A percentile compares a stretch with the other conserved stretches of the same genome.
Conservation (phyloP, 2,329 filamentous ascomycete species). For the Neopestalotiopsis sp. region DNA sequence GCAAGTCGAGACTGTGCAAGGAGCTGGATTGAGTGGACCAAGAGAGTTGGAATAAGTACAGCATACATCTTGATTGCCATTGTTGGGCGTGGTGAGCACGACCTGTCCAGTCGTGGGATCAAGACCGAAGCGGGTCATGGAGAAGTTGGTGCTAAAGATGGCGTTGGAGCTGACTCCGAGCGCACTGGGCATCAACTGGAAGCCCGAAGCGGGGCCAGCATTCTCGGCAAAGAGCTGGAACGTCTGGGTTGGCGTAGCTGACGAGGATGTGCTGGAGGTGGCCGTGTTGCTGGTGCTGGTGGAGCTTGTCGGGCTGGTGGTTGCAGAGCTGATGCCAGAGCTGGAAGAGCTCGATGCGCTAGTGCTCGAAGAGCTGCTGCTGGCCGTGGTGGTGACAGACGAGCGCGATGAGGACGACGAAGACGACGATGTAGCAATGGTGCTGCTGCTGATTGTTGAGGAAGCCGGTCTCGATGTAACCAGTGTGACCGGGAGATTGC, state of each 20-base stretch:
- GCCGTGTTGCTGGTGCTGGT: not conserved
- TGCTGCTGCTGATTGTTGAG: not conserved
- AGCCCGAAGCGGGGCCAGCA: not conserved
- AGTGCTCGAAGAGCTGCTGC: not conserved
- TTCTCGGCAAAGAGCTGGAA: not conserved
- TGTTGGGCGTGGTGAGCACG: not conserved
- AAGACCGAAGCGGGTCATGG: too few relatives aligned
- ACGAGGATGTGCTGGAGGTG: not conserved
- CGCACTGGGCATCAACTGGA: not conserved
- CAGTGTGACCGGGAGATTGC: not conserved
- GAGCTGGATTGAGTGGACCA: not conserved
- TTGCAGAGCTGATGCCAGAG: not conserved
- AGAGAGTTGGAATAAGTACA: constrained; percentile 1
- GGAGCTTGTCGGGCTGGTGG: not conserved
- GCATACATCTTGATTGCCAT: constrained; percentile 4
- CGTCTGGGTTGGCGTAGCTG: not conserved
- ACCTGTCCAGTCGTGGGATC: not conserved
- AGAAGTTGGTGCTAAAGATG: not conserved
- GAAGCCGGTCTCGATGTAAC: not conserved
- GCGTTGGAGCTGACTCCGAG: not conserved
- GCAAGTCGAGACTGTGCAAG: not conserved
- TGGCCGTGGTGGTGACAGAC: not conserved
- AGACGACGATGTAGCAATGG: not conserved
- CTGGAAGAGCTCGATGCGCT: not conserved
- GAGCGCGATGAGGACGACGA: not conserved